Evolutionary conservation across 345 rosid species (phyloP).

Genomic region (Gossypium sturtianum): DNA sequence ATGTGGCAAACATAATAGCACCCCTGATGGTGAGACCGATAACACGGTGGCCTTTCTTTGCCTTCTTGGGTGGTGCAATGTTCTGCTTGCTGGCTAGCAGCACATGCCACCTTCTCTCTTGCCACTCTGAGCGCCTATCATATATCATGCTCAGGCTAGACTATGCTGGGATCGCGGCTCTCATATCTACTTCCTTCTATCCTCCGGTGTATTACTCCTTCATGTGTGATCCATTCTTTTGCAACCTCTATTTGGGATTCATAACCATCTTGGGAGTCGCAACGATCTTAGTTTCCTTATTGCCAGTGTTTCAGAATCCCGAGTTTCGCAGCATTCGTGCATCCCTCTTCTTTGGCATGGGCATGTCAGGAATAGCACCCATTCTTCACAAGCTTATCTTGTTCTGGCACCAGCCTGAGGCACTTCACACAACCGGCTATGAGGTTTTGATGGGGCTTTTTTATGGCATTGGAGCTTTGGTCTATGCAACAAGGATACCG

Average conservation of each 20-base stretch:
- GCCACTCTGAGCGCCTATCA: slow-evolving; percentile 74
- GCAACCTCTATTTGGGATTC: slow-evolving; percentile 81
- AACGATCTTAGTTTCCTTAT: slow-evolving; percentile 56
- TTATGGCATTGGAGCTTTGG: slow-evolving; percentile 65
- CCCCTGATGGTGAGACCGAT: slow-evolving; percentile 69
- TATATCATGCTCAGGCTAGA: slow-evolving; percentile 93
- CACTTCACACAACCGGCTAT: slow-evolving; percentile 80
- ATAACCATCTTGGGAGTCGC: slow-evolving; percentile 70
- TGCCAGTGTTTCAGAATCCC: slow-evolving; percentile 79
- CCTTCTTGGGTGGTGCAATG: slow-evolving; percentile 91
- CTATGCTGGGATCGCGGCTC: slow-evolving; percentile 84
- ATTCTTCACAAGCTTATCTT: slow-evolving; percentile 70
- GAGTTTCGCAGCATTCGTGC: slow-evolving; percentile 65
- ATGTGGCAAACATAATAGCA: slow-evolving; percentile 69
- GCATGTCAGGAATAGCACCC: slow-evolving; percentile 72
- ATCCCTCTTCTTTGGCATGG: slow-evolving; percentile 80
- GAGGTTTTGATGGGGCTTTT: slow-evolving; percentile 81
- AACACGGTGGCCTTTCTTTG: slow-evolving; percentile 89
- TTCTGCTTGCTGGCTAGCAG: slow-evolving; percentile 93
- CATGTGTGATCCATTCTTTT: slow-evolving; percentile 89
- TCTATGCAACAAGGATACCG: slow-evolving; percentile 76
- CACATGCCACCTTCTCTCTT: slow-evolving; percentile 77
- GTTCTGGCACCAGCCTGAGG: slow-evolving; percentile 83
- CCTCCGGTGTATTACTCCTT: slow-evolving; percentile 88
- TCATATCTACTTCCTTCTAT: slow-evolving; percentile 82